These are phyloP conservation scores for Fusarium udum DNA, from an alignment of 2,329 filamentous ascomycete species.

Conservation along the genomic window DNA sequence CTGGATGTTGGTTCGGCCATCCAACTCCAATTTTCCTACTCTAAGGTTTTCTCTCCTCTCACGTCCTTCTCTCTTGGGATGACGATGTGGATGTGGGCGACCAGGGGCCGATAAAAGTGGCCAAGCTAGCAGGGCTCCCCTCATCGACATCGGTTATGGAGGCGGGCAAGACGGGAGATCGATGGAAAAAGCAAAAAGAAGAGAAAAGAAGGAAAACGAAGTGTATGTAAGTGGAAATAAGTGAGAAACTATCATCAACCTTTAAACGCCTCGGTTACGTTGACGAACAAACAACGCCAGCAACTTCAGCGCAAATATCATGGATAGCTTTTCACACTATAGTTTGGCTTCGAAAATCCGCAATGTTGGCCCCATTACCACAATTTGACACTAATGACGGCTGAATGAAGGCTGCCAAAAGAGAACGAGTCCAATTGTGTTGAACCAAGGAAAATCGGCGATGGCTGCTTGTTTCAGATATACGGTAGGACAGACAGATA, in stretches of 20 bases:
- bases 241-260: background rate
- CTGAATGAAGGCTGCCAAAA: background rate
- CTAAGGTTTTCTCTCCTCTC: constrained; percentile 3
- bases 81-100: constrained; percentile 1
- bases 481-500: background rate
- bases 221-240: background rate
- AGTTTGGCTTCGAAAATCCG: background rate
- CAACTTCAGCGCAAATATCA: background rate
- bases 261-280: constrained; percentile 20
- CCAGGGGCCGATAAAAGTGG: constrained; percentile 20
- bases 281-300: background rate
- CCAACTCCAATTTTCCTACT: background rate
- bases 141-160: constrained; percentile 28
- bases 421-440: background rate
- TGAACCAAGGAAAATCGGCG: background rate
- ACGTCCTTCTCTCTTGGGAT: constrained; percentile 6
- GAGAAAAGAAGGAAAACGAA: constrained; percentile 29
- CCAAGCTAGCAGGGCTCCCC: constrained; percentile 19
- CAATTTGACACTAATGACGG: background rate
- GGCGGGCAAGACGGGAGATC: constrained; percentile 42
- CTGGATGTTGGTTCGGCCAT: constrained; percentile 13
- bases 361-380: background rate
- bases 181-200: constrained; percentile 35
- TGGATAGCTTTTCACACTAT: background rate
- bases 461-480: background rate